Percentiles rank a stretch among this genome's conserved stretches.
Conservation (phyloP, 2,329 filamentous ascomycete species). For the Calonectria naviculata region DNA sequence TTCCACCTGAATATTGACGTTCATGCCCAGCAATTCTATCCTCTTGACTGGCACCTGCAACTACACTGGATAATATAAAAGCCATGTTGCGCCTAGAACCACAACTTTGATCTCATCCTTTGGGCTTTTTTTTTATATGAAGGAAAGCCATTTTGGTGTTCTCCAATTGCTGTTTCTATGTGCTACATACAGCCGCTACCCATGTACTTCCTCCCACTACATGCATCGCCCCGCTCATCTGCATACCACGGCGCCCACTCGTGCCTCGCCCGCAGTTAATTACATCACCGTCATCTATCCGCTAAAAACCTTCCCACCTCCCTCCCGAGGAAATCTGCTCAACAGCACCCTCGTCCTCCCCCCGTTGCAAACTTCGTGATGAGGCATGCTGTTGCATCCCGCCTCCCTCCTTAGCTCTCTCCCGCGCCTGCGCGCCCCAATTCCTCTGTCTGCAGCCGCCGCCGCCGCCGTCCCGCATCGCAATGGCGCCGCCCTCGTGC, state of each 20-base stretch:
- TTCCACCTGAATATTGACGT: no score
- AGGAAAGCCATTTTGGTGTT: no score
- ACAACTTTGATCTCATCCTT: no score
- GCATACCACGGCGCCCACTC: conserved; percentile 27
- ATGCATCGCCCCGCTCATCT: conserved; percentile 30
- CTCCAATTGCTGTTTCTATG: no score
- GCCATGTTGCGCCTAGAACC: no score
- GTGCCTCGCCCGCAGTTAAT: conserved; percentile 28
- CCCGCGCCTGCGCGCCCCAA: conserved; percentile 29
- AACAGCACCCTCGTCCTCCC: background rate
- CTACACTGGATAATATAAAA: no score
- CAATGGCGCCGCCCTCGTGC: conserved; percentile 12
- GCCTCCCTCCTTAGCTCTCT: conserved; percentile 37
- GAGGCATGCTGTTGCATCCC: conserved; percentile 71
- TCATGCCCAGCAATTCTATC: no score
- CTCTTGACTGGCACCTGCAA: no score
- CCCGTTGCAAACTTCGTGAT: conserved; percentile 54
- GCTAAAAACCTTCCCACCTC: conserved; percentile 21
- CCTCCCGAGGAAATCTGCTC: conserved; percentile 5
- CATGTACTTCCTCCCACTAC: conserved; percentile 25
- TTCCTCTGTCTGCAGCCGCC: conserved; percentile 33
- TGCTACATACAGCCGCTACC: no score
- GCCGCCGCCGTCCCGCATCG: background rate
- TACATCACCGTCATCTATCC: conserved; percentile 41
- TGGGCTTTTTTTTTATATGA: no score